phyloP scores from a whole-genome alignment of 2,329 filamentous ascomycete species.

The Cercospora sesami region DNA sequence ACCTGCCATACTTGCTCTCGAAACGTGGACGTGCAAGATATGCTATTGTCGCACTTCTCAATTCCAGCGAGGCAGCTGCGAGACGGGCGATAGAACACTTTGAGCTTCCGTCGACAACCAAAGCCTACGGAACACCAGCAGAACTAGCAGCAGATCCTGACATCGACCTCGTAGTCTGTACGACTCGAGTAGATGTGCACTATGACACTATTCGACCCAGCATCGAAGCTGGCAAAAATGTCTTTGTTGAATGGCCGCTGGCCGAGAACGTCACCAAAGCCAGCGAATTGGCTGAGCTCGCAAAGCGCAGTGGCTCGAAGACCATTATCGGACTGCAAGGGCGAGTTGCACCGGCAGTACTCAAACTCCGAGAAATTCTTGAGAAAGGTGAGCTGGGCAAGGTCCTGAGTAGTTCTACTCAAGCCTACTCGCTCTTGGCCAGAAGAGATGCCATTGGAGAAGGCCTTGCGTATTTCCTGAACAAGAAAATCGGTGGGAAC shows the following conservation, averaged over 20 bases:
- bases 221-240: slow-evolving; percentile 45
- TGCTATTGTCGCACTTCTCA: slow-evolving; percentile 53
- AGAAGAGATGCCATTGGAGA: slow-evolving; percentile 25
- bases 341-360: slow-evolving; percentile 43
- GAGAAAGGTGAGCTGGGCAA: slow-evolving; percentile 47
- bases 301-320: slow-evolving; percentile 43
- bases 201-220: slow-evolving; percentile 46
- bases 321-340: slow-evolving; percentile 54
- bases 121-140: slow-evolving; percentile 47
- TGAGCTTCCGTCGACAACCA: slow-evolving; percentile 41
- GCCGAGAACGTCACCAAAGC: slow-evolving; percentile 50
- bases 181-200: slow-evolving; percentile 48
- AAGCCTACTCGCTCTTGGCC: slow-evolving; percentile 13
- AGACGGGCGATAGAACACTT: slow-evolving; percentile 45
- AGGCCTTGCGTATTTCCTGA: slow-evolving; percentile 29
- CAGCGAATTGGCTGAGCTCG: slow-evolving; percentile 46
- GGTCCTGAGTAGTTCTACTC: slow-evolving; percentile 35
- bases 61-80: slow-evolving; percentile 49
- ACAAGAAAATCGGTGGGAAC: slow-evolving; percentile 32
- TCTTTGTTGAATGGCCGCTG: slow-evolving; percentile 46
- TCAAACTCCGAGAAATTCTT: slow-evolving; percentile 48
- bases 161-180: slow-evolving; percentile 52
- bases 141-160: slow-evolving; percentile 50
- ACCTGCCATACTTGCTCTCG: slow-evolving; percentile 61
- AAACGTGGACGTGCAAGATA: slow-evolving; percentile 45